Evolutionary conservation across 1,284 basidiomycete genomes (phyloP), one percentile per base, ranked within the genome.

Genomic region (Sporisorium sorghi): DNA sequence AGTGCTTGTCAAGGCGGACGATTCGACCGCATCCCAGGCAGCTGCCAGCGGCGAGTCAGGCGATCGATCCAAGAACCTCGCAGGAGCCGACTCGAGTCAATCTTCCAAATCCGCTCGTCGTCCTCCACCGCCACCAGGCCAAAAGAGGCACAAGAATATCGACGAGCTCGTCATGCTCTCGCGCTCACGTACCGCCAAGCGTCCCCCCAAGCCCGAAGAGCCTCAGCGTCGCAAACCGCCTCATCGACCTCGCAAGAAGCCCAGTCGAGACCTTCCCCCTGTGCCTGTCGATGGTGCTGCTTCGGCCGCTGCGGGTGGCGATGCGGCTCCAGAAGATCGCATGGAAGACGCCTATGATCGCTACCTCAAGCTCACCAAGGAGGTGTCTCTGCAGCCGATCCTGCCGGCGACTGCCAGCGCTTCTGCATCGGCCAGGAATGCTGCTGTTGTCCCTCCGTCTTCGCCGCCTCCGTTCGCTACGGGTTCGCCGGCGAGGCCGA

Each of bases 281-380:
- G 68, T 56, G 1, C 61, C 65, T 12, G 19, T 30, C 28, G 56
- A 32, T 39, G 48, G 30, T 17, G 50, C 39, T 21, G 26, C 37
- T 30, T 4, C 15, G 5, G 1, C 50, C 5, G 48, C n/a, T n/a
- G n/a, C 50, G 26, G 9, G n/a, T 15, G 17, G 33, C 12, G 43
- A 14, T 8, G 24, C 28, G 32, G 65, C 47, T 44, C 77, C 87
- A 86, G 33, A 81, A 33, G 71, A 75, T 19, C 57, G 69, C 28
- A 86, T 92, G 57, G 91, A 94, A 78, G 94, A 97, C 84, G 94
- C 94, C 0, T 97, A 92, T 83, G 93, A 93, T 64, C 88, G 93
- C 19, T 97, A 85, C 87, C 89, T 46, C 93, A 91, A 83, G 70
- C 84, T 84, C 28, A 70, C 70, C 28, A 73, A 73, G 23, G 73